phyloP scores from a whole-genome alignment of 257 asterid genomes.

The Forsythia suspensa region DNA sequence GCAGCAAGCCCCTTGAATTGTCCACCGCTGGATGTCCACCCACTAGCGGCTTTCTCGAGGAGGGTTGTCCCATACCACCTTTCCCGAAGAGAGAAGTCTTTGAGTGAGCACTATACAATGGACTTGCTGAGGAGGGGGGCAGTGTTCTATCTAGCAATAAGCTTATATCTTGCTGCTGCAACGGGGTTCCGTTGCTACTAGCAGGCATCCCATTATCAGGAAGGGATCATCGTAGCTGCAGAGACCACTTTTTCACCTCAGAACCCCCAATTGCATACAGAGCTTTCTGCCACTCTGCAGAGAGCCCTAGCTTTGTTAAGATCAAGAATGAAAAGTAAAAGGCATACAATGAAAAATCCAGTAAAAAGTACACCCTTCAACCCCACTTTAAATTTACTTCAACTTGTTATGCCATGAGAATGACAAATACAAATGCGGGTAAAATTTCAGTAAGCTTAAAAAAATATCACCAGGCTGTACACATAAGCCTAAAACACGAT shows the following conservation, averaged over 20 bases:
- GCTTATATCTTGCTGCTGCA: conserved; percentile 78
- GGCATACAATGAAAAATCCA: conserved; percentile 7
- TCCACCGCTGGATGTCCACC: conserved; percentile 73
- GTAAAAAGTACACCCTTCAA: not conserved
- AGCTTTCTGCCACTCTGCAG: conserved; percentile 98
- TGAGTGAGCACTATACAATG: conserved; percentile 71
- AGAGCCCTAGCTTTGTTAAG: conserved; percentile 17
- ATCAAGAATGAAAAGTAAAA: conserved; percentile 18
- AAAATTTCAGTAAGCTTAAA: not conserved
- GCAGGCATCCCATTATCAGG: conserved; percentile 81
- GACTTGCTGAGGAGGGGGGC: conserved; percentile 73
- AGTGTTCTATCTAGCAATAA: conserved; percentile 74
- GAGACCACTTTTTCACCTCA: conserved; percentile 94
- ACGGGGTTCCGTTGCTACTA: conserved; percentile 83
- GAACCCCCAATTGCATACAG: conserved; percentile 90
- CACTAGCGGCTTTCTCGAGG: conserved; percentile 80
- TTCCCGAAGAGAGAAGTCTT: conserved; percentile 76
- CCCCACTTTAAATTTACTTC: conserved; percentile 11
- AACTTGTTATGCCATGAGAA: conserved; percentile 3
- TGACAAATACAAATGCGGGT: not conserved
- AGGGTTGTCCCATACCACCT: conserved; percentile 78
- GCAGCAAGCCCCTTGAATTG: conserved; percentile 85
- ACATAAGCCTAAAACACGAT: conserved; percentile 6
- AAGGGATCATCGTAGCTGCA: conserved; percentile 83
- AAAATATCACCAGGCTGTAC: not conserved